A percentile compares a stretch with the other conserved stretches of the same genome.
Evolutionary conservation across 306 rosid genomes (phyloP).

Genomic region (Phaseolus lunatus): DNA sequence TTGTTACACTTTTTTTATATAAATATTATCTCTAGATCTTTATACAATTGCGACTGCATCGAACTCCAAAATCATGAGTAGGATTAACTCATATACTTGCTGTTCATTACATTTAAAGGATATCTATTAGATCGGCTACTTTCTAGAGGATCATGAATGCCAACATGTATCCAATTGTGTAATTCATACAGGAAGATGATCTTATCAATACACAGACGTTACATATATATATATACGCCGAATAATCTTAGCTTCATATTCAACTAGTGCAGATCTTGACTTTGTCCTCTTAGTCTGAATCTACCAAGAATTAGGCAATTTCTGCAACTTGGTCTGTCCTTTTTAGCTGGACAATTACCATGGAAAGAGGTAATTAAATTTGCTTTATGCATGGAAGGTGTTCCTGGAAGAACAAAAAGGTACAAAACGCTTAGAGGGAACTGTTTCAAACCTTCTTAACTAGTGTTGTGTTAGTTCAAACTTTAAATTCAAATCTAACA

Average conservation of each 20-base stretch:
- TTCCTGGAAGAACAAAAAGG: conserved; percentile 38
- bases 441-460: conserved; percentile 58
- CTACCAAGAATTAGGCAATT: conserved; percentile 33
- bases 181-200: no score
- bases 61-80: no score
- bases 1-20: no score
- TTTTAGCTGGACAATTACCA: conserved; percentile 22
- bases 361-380: conserved; percentile 19
- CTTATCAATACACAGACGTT: no score
- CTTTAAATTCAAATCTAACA: conserved; percentile 75
- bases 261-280: neutral
- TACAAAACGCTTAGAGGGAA: conserved; percentile 69
- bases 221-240: no score
- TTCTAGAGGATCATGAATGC: no score
- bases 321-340: conserved; percentile 49
- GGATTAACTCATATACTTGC: no score
- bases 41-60: no score
- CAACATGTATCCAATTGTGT: no score
- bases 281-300: conserved; percentile 29
- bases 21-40: no score
- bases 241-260: neutral
- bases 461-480: conserved; percentile 50
- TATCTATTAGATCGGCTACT: no score
- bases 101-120: no score
- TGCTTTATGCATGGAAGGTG: conserved; percentile 44